Percentiles rank a stretch among this genome's conserved stretches.
Evolutionary conservation across 108 stramenopile genomes (phyloP).

Genomic region (Skeletonema tropicum): DNA sequence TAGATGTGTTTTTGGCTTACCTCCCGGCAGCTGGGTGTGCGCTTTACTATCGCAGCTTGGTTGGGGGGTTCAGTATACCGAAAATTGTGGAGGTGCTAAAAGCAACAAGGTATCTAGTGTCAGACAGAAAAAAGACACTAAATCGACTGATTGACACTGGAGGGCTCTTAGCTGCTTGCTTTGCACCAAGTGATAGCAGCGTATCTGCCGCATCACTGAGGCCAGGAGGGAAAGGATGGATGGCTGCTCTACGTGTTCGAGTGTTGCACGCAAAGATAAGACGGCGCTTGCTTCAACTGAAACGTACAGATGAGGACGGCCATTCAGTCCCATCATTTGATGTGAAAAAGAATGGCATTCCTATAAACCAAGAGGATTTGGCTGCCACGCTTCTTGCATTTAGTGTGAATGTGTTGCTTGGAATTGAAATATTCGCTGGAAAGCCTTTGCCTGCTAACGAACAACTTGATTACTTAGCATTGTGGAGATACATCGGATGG

Average conservation of each 20-base stretch:
- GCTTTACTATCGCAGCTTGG: slow-evolving; percentile 71
- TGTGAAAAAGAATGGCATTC: slow-evolving; percentile 58
- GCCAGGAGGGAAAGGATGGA: slow-evolving; percentile 77
- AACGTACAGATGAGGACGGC: slow-evolving; percentile 13
- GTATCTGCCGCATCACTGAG: slow-evolving; percentile 35
- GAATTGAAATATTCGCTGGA: slow-evolving; percentile 71
- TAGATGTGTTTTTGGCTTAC: slow-evolving; percentile 76
- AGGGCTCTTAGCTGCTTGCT: slow-evolving; percentile 51
- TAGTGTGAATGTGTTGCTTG: slow-evolving; percentile 69
- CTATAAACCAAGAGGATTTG: slow-evolving; percentile 90
- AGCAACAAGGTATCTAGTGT: slow-evolving; percentile 70
- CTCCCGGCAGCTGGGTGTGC: slow-evolving; percentile 57
- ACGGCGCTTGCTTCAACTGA: slow-evolving; percentile 46
- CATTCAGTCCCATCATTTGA: slow-evolving; percentile 52
- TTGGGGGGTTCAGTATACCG: slow-evolving; percentile 81
- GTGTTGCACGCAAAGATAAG: slow-evolving; percentile 85
- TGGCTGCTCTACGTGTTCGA: slow-evolving; percentile 70
- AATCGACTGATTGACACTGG: slow-evolving; percentile 78
- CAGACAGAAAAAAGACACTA: slow-evolving; percentile 47
- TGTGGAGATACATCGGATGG: slow-evolving; percentile 89
- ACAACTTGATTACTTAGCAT: slow-evolving; percentile 72
- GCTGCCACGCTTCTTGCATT: slow-evolving; percentile 83
- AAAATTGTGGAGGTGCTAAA: slow-evolving; percentile 74
- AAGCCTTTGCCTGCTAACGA: slow-evolving; percentile 49
- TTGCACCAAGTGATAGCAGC: slow-evolving; percentile 21